These are phyloP conservation scores for Diaporthe vaccinii DNA, from an alignment of 2,329 filamentous ascomycete genomes.

Conservation along the genomic window DNA sequence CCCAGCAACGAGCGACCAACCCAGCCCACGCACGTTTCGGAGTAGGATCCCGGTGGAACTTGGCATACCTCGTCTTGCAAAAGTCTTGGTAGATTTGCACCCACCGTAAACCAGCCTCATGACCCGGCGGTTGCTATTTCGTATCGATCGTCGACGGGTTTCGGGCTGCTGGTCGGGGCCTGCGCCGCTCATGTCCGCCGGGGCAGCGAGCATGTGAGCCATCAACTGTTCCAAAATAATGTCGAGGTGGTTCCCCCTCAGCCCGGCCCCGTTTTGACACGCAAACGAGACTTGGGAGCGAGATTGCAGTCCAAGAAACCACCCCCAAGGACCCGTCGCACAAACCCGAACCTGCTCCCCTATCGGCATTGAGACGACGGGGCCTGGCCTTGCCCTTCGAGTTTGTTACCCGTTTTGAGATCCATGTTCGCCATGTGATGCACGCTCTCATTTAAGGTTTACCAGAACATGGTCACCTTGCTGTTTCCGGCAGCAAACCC, in stretches of 20 bases:
- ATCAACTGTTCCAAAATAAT: background rate
- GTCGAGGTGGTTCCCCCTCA: background rate
- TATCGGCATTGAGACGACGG: constrained; percentile 10
- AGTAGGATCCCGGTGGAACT: constrained; percentile 20
- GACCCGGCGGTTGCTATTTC: background rate
- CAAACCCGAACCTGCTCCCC: background rate
- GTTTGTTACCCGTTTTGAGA: constrained; percentile 26
- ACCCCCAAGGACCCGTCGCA: background rate
- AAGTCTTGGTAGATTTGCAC: background rate
- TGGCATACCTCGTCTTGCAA: background rate
- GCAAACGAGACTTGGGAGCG: constrained; percentile 13
- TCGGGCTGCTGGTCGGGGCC: constrained; percentile 10
- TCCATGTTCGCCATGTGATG: constrained; percentile 33
- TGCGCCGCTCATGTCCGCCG: constrained; percentile 12
- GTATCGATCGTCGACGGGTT: background rate
- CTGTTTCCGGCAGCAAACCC: constrained; percentile 4
- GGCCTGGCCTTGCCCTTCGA: constrained; percentile 4
- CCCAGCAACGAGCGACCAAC: background rate
- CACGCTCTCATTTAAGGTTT: constrained; percentile 26
- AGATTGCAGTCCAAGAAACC: constrained; percentile 18
- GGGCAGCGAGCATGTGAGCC: constrained; percentile 5
- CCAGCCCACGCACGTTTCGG: constrained; percentile 15
- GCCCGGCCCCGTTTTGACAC: constrained; percentile 16
- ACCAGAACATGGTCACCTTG: background rate
- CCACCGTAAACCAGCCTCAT: background rate